Evolutionary conservation across 78 protist genomes (phyloP), one percentile per base, ranked within the genome.

Genomic region (Dictyostelium capitatum): DNA sequence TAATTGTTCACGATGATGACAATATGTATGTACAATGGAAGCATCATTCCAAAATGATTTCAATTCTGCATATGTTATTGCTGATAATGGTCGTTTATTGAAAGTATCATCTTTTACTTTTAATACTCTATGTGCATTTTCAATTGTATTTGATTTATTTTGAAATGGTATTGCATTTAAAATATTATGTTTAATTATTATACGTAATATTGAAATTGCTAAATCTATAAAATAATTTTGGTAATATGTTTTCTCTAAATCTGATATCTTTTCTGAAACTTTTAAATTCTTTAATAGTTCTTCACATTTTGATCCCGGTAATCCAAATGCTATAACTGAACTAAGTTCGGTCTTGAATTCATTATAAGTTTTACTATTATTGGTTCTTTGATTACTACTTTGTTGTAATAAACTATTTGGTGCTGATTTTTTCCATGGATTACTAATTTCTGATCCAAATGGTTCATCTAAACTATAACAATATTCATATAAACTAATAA

Each of bases 351-450:
- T n/a, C 51, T 43, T 28, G 25, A 11, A 73, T 32, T 84, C 92
- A 57, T 64, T 84, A 15, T 72, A 74, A 9, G 28, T 28, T 7
- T 37, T 28, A 28, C 54, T n/a, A 43, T 17, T 48, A 48, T 48
- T 56, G 23, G 25, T 17, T 54, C 43, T 54, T 48, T 32, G 25
- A 5, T 48, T 25, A 20, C 30, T 37, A 32, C 47, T 79, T 79
- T 28, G 72, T 79, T 79, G 83, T 67, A 67, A 54, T 51, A n/a
- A 43, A 56, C 51, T 79, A 4, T 69, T 23, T 79, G 83, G 25
- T 79, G 83, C 41, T 30, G 75, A 32, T 64, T 87, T 87, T 28
- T 77, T 74, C 72, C 74, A 87, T 62, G 93, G 93, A 78, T 87
- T 87, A 3, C 17, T 43, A 9, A 17, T 11, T 14, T 87, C 93